Percentiles rank a stretch among this genome's conserved stretches.
phyloP scores from a whole-genome alignment of 495 filamentous ascomycete genomes.

The Xylaria nigripes region DNA sequence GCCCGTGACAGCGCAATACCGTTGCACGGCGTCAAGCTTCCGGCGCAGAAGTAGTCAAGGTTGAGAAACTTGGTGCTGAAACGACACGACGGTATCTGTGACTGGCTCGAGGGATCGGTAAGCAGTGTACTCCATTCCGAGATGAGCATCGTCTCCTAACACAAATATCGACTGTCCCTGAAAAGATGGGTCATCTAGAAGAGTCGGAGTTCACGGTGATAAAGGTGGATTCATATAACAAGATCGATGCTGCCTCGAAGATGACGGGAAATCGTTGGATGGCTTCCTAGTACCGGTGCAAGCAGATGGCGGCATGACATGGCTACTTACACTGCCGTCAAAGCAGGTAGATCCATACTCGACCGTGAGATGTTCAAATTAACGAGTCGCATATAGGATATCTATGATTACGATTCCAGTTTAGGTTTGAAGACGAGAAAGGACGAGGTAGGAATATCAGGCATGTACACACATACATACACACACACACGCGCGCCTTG shows the following conservation, averaged over 20 bases:
- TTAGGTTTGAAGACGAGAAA: no score
- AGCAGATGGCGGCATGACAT: conserved; percentile 59
- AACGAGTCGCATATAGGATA: conserved; percentile 34
- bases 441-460: no score
- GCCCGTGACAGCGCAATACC: background rate
- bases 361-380: background rate
- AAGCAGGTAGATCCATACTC: conserved; percentile 33
- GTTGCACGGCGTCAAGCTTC: conserved; percentile 40
- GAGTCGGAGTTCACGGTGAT: conserved; percentile 64
- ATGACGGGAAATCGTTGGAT: conserved; percentile 42
- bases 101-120: conserved; percentile 48
- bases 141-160: background rate
- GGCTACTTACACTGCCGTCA: conserved; percentile 45
- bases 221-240: conserved; percentile 72
- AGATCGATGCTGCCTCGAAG: conserved; percentile 59
- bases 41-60: conserved; percentile 62
- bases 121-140: background rate
- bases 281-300: conserved; percentile 52
- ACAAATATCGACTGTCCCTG: conserved; percentile 55
- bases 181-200: conserved; percentile 53
- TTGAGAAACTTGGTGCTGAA: conserved; percentile 57
- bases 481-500: no score
- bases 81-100: conserved; percentile 52
- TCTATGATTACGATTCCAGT: conserved; percentile 64
- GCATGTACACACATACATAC: no score